Evolutionary conservation across 148 eudicot genomes (phyloP).

Genomic region (Silene latifolia): DNA sequence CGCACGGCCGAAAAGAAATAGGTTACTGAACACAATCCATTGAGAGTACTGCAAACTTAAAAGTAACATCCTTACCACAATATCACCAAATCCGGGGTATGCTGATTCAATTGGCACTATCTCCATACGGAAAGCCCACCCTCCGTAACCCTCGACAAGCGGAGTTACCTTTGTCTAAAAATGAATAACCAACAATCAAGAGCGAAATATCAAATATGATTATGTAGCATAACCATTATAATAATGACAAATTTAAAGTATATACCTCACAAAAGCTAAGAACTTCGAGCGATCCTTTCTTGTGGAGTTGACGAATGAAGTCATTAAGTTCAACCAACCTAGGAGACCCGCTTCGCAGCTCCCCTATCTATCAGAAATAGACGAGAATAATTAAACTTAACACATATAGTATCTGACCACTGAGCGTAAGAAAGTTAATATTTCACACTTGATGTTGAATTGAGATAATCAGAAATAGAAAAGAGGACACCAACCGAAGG

Average conservation of each 20-base stretch:
- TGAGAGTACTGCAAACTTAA: not conserved
- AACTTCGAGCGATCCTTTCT: conserved; percentile 72
- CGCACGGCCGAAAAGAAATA: not conserved
- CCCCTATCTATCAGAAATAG: conserved; percentile 62
- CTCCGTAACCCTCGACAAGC: conserved; percentile 97
- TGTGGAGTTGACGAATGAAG: conserved; percentile 72
- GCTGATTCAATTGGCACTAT: conserved; percentile 96
- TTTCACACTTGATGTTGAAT: not conserved
- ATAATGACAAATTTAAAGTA: not conserved
- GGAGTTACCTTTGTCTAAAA: conserved; percentile 97
- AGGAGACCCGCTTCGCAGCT: conserved; percentile 96
- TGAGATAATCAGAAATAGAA: not conserved
- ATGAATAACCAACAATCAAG: conserved; percentile 13
- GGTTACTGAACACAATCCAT: not conserved
- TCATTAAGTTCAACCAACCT: conserved; percentile 87
- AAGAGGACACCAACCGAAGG: conserved; percentile 47
- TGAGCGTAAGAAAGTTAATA: not conserved
- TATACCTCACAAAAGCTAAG: conserved; percentile 98
- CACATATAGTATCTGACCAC: not conserved
- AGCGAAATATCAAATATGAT: conserved; percentile 7
- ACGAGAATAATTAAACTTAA: not conserved
- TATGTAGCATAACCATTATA: not conserved
- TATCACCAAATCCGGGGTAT: conserved; percentile 98
- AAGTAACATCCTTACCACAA: conserved; percentile 63
- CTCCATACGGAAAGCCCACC: conserved; percentile 98